Evolutionary conservation across 148 eudicot genomes (phyloP), one percentile per base, ranked within the genome.

Genomic region (Silene latifolia): DNA sequence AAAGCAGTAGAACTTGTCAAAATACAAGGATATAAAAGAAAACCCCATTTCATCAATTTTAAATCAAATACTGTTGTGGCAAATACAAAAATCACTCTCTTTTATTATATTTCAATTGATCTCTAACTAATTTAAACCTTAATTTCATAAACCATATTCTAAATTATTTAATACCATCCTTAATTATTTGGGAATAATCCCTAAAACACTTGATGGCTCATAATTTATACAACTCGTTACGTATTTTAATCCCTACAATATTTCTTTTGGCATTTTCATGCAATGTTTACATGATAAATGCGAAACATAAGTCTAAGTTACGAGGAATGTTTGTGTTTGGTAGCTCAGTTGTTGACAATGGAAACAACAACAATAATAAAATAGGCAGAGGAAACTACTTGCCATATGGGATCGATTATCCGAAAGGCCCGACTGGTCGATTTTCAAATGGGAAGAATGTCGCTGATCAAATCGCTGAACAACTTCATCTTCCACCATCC

Each of bases 381-480:
- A 4, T 11, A 17, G 72, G 51, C 0, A 76, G 63, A 58, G 71
- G 75, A 4, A 76, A 79, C 32, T 83, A 68, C 54, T 10, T 19
- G 21, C 85, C 85, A 21, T 83, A 83, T 48, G 85, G 85, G 17
- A n/a, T 83, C 2, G 85, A 83, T 72, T 80, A 53, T 32, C 73
- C 80, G 4, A 9, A 9, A 9, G 80, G 85, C 39, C 80, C 80
- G 8, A 83, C 83, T 0, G 85, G 85, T 8, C 24, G 85, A 51
- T 83, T 63, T 59, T 39, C 80, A 0, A 73, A 83, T 54, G 85
- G 83, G 4, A 63, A 83, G 60, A 83, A 63, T n/a, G 44, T 83
- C 2, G 78, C 72, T 0, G 70, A 64, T 20, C 69, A 23, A 11
- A 82, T 83, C 5, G 24, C 54, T 11, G 71, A 67, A n/a, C 71